phyloP scores from a whole-genome alignment of 352 stramenopile species.

The Phytophthora citricola region DNA sequence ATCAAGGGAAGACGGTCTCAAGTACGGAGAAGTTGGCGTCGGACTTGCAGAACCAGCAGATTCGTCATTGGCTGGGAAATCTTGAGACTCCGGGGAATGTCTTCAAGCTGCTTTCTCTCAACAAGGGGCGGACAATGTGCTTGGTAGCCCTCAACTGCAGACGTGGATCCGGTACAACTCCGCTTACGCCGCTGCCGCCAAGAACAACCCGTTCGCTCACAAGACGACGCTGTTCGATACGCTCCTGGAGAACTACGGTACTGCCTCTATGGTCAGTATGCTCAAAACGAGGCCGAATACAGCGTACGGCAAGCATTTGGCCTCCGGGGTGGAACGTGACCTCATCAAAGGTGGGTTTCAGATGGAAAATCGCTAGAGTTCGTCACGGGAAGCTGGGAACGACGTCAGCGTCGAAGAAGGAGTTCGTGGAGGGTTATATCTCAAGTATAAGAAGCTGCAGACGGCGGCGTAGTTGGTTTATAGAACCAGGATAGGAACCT shows the following conservation, averaged over 20 bases:
- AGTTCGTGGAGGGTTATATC: neutral
- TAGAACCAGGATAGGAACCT: no score
- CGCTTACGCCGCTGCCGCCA: neutral
- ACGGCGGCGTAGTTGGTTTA: no score
- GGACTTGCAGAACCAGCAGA: neutral
- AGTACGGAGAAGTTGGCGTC: conserved; percentile 2
- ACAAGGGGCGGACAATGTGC: conserved; percentile 7
- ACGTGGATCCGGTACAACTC: conserved; percentile 5
- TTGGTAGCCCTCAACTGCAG: conserved; percentile 6
- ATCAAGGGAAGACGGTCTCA: neutral
- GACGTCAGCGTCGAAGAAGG: neutral
- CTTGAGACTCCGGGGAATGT: neutral
- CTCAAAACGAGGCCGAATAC: neutral
- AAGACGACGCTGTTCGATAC: neutral
- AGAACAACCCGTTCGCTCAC: neutral
- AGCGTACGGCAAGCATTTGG: neutral
- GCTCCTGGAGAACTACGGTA: conserved; percentile 1
- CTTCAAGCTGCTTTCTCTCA: conserved; percentile 6
- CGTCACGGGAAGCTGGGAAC: neutral
- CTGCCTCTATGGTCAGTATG: neutral
- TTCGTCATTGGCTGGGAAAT: neutral
- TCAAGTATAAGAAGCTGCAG: no score
- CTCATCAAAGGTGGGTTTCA: neutral
- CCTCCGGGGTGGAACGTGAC: no score
- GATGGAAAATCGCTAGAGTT: neutral